These are phyloP conservation scores for Boletus reticulatus DNA, from an alignment of 768 basidiomycete genomes.

Conservation along the genomic window DNA sequence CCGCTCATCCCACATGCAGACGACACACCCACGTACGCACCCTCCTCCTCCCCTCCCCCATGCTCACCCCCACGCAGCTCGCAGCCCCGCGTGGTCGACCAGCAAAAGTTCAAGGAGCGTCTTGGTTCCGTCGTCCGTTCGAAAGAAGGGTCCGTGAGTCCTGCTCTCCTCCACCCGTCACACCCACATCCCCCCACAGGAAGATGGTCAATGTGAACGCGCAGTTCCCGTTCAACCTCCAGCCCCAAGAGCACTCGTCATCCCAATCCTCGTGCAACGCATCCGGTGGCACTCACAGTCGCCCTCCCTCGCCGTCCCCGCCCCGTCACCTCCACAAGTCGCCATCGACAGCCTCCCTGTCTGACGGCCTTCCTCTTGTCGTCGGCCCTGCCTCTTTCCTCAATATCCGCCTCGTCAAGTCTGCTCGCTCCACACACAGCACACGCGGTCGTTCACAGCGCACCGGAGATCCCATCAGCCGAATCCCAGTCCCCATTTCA, in stretches of 20 bases:
- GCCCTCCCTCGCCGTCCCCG: slow-evolving; percentile 21
- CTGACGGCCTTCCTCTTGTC: slow-evolving; percentile 6
- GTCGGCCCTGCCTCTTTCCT: slow-evolving; percentile 9
- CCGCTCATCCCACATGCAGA: slow-evolving; percentile 30
- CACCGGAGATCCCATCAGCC: slow-evolving; percentile 10
- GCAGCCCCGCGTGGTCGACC: slow-evolving; percentile 40
- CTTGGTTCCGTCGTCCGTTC: slow-evolving; percentile 55
- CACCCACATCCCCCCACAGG: slow-evolving; percentile 31
- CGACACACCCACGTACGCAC: slow-evolving; percentile 26
- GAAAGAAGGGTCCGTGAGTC: slow-evolving; percentile 52
- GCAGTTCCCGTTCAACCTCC: slow-evolving; percentile 59
- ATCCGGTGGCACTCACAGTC: slow-evolving; percentile 32
- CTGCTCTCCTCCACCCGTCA: not conserved
- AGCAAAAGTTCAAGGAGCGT: slow-evolving; percentile 49
- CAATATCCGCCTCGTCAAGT: slow-evolving; percentile 27
- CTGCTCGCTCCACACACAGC: slow-evolving; percentile 1
- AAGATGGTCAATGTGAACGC: slow-evolving; percentile 72
- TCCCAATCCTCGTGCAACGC: slow-evolving; percentile 32
- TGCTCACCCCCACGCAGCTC: slow-evolving; percentile 15
- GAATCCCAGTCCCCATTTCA: not conserved
- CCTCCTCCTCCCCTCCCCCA: not conserved
- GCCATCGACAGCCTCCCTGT: slow-evolving; percentile 22
- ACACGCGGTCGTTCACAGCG: slow-evolving; percentile 25
- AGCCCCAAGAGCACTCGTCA: slow-evolving; percentile 20
- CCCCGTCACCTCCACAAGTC: slow-evolving; percentile 19